Percentiles rank a stretch among this genome's conserved stretches.
Conservation (phyloP, 352 stramenopile species). For the Globisporangium cylindrosporum region DNA sequence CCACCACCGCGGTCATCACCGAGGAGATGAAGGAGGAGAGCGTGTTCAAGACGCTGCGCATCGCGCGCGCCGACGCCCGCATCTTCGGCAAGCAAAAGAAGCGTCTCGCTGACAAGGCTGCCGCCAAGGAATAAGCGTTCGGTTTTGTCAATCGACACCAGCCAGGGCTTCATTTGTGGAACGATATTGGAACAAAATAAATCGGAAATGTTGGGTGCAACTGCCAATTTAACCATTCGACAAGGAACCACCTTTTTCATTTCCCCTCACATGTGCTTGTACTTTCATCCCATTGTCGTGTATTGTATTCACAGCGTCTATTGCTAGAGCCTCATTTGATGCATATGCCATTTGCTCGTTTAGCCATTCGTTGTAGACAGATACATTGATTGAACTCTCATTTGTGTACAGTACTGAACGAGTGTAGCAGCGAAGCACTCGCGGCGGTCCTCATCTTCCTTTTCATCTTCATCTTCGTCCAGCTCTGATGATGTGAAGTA, state of each 20-base stretch:
- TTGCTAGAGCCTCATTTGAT: not conserved
- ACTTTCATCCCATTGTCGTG: not conserved
- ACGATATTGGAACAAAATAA: conserved; percentile 61
- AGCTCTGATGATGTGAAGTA: too few species aligned
- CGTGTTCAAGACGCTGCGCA: conserved; percentile 81
- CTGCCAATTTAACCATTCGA: conserved; percentile 18
- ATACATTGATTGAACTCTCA: too few species aligned
- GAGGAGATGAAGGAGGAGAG: conserved; percentile 85
- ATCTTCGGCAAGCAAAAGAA: conserved; percentile 89
- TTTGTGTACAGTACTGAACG: too few species aligned
- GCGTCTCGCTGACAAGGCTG: conserved; percentile 86
- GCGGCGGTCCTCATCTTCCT: too few species aligned
- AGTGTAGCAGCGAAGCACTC: too few species aligned
- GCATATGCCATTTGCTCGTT: not conserved
- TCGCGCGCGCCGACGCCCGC: conserved; percentile 82
- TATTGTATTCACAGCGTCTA: not conserved
- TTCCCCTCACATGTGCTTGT: not conserved
- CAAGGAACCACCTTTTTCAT: conserved; percentile 11
- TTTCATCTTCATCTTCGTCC: too few species aligned
- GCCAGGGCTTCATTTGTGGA: conserved; percentile 41
- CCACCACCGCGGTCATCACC: conserved; percentile 76
- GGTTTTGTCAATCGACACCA: conserved; percentile 19
- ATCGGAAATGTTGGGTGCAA: conserved; percentile 25
- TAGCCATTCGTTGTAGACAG: not conserved
- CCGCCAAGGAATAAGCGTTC: conserved; percentile 72